Conservation (phyloP, 1,284 basidiomycete genomes). For the Ustilago xerochloae region DNA sequence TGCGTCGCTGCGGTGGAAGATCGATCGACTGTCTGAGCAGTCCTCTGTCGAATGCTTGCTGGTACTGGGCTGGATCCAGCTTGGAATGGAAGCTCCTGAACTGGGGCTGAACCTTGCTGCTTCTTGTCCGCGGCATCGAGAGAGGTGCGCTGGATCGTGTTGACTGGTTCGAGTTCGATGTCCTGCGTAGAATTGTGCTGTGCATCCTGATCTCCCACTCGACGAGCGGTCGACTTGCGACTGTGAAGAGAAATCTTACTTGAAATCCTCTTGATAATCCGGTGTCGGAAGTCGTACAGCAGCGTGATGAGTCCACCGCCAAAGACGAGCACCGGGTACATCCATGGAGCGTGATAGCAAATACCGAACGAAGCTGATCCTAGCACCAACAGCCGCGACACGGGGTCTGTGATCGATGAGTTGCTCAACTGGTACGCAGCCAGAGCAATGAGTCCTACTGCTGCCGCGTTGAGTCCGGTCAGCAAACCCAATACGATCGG, state of each 20-base stretch:
- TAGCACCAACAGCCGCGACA: constrained; percentile 72
- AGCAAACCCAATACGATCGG: constrained; percentile 72
- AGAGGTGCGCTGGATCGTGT: neutral
- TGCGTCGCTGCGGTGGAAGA: neutral
- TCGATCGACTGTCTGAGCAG: constrained; percentile 9
- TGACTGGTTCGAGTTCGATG: constrained; percentile 44
- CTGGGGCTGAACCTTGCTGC: constrained; percentile 12
- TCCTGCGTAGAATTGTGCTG: constrained; percentile 16
- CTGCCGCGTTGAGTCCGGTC: constrained; percentile 74
- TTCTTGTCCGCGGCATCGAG: constrained; percentile 19
- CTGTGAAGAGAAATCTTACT: neutral
- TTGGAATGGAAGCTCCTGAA: constrained; percentile 25
- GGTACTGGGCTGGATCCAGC: neutral
- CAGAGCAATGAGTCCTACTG: constrained; percentile 74
- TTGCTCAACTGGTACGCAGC: constrained; percentile 73
- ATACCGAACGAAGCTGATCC: constrained; percentile 72
- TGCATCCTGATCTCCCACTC: too few species aligned
- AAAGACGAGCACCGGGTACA: constrained; percentile 69
- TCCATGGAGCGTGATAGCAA: constrained; percentile 71
- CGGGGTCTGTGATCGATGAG: constrained; percentile 72
- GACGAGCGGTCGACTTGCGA: neutral
- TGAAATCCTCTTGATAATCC: constrained; percentile 4
- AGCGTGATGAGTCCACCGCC: constrained; percentile 66
- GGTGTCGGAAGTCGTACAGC: constrained; percentile 63
- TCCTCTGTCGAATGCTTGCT: constrained; percentile 14